Conservation (phyloP, 108 stramenopile species). For the Cyclostephanos tholiformis region DNA sequence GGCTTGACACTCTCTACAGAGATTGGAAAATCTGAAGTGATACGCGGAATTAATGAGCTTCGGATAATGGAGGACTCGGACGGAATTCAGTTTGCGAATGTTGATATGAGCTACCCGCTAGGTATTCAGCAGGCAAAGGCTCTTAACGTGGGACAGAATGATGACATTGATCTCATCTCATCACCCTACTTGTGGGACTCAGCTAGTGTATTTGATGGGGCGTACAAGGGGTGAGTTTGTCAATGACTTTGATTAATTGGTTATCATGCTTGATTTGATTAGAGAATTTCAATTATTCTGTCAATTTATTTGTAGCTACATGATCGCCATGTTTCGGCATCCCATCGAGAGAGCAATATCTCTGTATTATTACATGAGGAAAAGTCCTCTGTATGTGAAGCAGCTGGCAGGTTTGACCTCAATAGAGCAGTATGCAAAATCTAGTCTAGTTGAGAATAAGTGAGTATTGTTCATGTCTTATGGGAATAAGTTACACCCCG, state of each 20-base stretch:
- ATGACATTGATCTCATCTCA: constrained; percentile 31
- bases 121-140: constrained; percentile 40
- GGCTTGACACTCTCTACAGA: constrained; percentile 40
- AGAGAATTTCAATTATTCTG: too few species aligned
- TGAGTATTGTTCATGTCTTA: background rate
- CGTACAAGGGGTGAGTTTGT: constrained; percentile 32
- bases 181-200: constrained; percentile 43
- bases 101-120: constrained; percentile 35
- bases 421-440: constrained; percentile 49
- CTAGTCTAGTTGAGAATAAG: constrained; percentile 50
- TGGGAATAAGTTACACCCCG: background rate
- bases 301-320: background rate
- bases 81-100: constrained; percentile 53
- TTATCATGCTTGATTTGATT: too few species aligned
- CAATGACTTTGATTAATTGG: too few species aligned
- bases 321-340: constrained; percentile 51
- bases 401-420: constrained; percentile 21
- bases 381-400: constrained; percentile 20
- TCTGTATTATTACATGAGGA: constrained; percentile 41
- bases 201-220: constrained; percentile 34
- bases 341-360: constrained; percentile 53
- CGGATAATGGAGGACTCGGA: constrained; percentile 32
- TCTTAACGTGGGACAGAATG: constrained; percentile 20
- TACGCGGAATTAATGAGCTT: constrained; percentile 13
- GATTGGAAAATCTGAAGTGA: constrained; percentile 28